Conservation (phyloP, 1,284 basidiomycete species). For the Meira nashicola region DNA sequence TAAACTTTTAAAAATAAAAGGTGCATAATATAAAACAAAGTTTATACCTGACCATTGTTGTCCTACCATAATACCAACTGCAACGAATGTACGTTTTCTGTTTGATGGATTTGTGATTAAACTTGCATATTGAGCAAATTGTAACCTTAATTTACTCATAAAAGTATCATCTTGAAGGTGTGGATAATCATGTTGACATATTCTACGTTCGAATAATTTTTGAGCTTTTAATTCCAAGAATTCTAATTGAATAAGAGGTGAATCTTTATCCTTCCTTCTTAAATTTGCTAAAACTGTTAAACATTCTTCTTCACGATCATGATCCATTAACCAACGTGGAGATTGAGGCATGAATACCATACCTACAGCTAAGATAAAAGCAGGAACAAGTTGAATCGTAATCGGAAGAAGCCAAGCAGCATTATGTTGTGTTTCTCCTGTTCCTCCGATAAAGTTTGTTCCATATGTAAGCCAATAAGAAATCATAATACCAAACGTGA, state of each 20-base stretch:
- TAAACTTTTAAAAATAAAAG: conserved; percentile 64
- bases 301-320: conserved; percentile 70
- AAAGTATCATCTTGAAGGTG: conserved; percentile 64
- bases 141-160: conserved; percentile 63
- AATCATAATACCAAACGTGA: conserved; percentile 62
- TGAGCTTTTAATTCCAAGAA: conserved; percentile 78
- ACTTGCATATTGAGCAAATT: conserved; percentile 55
- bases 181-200: conserved; percentile 54
- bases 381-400: conserved; percentile 70
- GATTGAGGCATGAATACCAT: conserved; percentile 67
- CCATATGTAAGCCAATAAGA: conserved; percentile 75
- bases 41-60: conserved; percentile 73
- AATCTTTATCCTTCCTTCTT: conserved; percentile 60
- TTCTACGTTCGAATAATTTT: conserved; percentile 30
- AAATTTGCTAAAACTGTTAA: conserved; percentile 63
- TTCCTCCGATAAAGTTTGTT: conserved; percentile 60
- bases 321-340: conserved; percentile 68
- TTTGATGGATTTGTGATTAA: conserved; percentile 58
- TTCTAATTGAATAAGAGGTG: conserved; percentile 69
- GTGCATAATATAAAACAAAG: conserved; percentile 73
- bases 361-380: conserved; percentile 62
- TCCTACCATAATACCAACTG: conserved; percentile 69
- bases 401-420: conserved; percentile 74
- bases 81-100: conserved; percentile 62
- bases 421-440: conserved; percentile 60